These are phyloP conservation scores for Oldenlandia corymbosa DNA, from an alignment of 257 asterid genomes.

Conservation along the genomic window DNA sequence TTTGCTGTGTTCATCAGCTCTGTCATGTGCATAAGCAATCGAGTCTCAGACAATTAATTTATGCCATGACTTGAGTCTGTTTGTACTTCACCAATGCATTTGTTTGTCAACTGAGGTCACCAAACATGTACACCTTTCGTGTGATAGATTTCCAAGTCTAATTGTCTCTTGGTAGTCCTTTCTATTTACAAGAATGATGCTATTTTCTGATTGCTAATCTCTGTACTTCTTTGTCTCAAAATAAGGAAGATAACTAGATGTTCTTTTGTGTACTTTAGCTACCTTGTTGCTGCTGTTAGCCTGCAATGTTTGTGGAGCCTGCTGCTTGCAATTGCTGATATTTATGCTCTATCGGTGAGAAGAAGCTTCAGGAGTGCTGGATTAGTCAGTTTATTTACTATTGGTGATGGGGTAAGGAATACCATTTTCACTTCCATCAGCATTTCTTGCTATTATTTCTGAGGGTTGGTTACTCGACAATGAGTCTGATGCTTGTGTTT, in stretches of 20 bases:
- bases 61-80: not conserved
- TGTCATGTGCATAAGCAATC: not conserved
- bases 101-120: not conserved
- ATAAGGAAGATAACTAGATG: constrained; percentile 10
- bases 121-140: not conserved
- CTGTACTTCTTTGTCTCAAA: not conserved
- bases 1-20: not conserved
- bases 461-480: too few relatives aligned
- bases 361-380: constrained; percentile 60
- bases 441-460: not conserved
- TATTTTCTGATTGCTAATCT: too few relatives aligned
- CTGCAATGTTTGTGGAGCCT: constrained; percentile 89
- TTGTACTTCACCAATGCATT: not conserved
- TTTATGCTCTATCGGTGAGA: constrained; percentile 63
- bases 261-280: constrained; percentile 37
- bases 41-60: not conserved
- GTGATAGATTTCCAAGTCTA: not conserved
- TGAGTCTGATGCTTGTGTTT: not conserved
- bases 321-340: constrained; percentile 58
- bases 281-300: constrained; percentile 82
- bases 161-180: not conserved
- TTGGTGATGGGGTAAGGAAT: constrained; percentile 87
- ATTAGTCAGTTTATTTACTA: constrained; percentile 56
- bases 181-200: not conserved
- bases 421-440: constrained; percentile 1